A percentile compares a stretch with the other conserved stretches of the same genome.
Evolutionary conservation across 176 grass and related monocot species (phyloP).

Genomic region (Carex kokanica): DNA sequence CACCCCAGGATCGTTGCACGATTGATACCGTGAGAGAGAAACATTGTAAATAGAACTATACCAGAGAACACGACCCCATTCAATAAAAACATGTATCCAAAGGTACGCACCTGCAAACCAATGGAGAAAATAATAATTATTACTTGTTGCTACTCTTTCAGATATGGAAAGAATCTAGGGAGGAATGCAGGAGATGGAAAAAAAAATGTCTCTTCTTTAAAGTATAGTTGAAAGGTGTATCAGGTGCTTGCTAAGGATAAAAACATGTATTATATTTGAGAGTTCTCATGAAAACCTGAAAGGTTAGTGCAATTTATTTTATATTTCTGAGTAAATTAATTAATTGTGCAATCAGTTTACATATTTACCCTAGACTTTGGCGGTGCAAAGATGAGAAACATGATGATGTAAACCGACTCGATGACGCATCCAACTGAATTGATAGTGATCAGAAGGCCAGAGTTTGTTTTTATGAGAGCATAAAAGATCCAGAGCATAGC

Average conservation of each 20-base stretch:
- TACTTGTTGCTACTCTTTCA: not conserved
- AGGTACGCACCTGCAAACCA: conserved; percentile 35
- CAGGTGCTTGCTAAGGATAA: not conserved
- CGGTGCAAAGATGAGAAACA: conserved; percentile 68
- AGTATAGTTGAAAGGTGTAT: not conserved
- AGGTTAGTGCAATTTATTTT: not conserved
- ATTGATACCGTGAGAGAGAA: conserved; percentile 28
- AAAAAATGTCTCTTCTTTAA: not conserved
- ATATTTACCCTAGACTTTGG: conserved; percentile 28
- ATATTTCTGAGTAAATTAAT: not conserved
- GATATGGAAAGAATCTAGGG: not conserved
- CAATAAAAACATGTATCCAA: conserved; percentile 51
- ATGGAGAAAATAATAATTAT: not conserved
- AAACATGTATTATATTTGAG: not conserved
- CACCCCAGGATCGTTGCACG: conserved; percentile 62
- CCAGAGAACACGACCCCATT: conserved; percentile 56
- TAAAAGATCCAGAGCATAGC: conserved; percentile 83
- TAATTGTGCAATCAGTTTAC: not conserved
- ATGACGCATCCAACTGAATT: conserved; percentile 72
- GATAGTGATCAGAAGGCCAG: conserved; percentile 67
- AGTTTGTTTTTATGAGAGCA: conserved; percentile 62
- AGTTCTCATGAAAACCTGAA: not conserved
- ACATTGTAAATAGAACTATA: conserved; percentile 46
- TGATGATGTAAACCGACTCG: conserved; percentile 56
- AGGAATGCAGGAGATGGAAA: not conserved